These are phyloP conservation scores for Quercus tomentella DNA, from an alignment of 331 rosid species.

Conservation along the genomic window DNA sequence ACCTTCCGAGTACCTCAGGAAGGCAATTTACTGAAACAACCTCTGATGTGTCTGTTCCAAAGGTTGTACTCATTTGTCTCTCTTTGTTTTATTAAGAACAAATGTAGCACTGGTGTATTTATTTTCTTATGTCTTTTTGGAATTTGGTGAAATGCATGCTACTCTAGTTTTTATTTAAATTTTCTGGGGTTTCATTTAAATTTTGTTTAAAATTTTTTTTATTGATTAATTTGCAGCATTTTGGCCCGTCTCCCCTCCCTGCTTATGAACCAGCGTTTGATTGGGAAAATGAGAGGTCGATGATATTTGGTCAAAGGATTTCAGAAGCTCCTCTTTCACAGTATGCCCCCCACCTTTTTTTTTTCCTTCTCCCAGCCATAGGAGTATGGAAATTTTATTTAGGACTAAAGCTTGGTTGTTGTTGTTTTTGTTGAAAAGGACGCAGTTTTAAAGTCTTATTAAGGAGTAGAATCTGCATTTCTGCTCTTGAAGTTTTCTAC, in stretches of 20 bases:
- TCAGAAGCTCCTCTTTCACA: constrained; percentile 85
- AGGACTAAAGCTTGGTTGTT: no score
- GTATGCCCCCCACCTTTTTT: constrained; percentile 39
- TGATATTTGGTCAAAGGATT: constrained; percentile 94
- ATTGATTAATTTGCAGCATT: constrained; percentile 50
- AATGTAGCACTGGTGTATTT: neutral
- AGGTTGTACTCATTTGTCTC: constrained; percentile 45
- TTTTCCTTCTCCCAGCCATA: neutral
- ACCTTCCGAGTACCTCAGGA: constrained; percentile 93
- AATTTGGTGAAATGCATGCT: neutral
- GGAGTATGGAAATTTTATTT: constrained; percentile 37
- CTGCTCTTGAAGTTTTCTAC: neutral
- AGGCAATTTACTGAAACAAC: constrained; percentile 67
- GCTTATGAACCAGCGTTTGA: constrained; percentile 98
- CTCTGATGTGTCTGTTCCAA: constrained; percentile 42
- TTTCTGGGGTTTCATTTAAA: neutral
- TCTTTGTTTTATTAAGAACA: neutral
- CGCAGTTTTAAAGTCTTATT: constrained; percentile 2
- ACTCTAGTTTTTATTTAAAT: neutral
- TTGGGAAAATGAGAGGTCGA: constrained; percentile 96
- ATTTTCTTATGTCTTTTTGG: neutral
- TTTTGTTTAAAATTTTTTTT: neutral
- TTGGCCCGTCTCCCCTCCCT: constrained; percentile 88
- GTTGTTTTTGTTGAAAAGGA: no score
- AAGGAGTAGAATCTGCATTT: constrained; percentile 3